Percentiles rank a stretch among this genome's conserved stretches.
Conservation (phyloP, 495 filamentous ascomycete species). For the Penicillium riverlandense region DNA sequence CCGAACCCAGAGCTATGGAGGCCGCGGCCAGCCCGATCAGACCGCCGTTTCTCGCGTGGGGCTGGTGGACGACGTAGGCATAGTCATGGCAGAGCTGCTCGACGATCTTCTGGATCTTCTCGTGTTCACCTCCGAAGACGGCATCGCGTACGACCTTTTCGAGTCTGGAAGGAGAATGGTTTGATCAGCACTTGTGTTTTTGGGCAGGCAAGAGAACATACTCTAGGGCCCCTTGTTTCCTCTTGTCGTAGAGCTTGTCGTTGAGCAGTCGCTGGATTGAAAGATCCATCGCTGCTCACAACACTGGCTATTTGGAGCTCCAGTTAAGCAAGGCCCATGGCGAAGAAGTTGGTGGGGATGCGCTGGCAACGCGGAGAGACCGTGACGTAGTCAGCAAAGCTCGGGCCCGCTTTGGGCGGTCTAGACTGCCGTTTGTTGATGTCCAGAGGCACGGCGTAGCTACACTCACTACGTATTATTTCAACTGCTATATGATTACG, state of each 20-base stretch:
- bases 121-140: constrained; percentile 65
- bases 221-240: constrained; percentile 95
- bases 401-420: background rate
- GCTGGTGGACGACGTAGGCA: constrained; percentile 95
- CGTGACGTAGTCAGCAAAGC: constrained; percentile 32
- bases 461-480: background rate
- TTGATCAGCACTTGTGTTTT: too few relatives aligned
- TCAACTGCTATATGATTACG: background rate
- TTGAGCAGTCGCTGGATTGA: constrained; percentile 85
- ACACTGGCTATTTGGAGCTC: background rate
- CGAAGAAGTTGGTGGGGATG: constrained; percentile 23
- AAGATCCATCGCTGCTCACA: constrained; percentile 64
- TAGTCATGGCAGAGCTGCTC: constrained; percentile 96
- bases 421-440: background rate
- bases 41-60: constrained; percentile 93
- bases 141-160: constrained; percentile 88
- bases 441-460: too few relatives aligned
- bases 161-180: constrained; percentile 47
- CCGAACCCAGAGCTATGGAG: constrained; percentile 88
- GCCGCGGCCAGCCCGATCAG: constrained; percentile 95
- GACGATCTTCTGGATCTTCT: constrained; percentile 75
- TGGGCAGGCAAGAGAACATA: constrained; percentile 39
- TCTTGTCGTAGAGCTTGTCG: constrained; percentile 97
- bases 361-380: constrained; percentile 32
- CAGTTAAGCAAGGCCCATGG: constrained; percentile 29